A percentile compares a stretch with the other conserved stretches of the same genome.
phyloP scores from a whole-genome alignment of 1,284 basidiomycete genomes.

The Cutaneotrichosporon sp. region DNA sequence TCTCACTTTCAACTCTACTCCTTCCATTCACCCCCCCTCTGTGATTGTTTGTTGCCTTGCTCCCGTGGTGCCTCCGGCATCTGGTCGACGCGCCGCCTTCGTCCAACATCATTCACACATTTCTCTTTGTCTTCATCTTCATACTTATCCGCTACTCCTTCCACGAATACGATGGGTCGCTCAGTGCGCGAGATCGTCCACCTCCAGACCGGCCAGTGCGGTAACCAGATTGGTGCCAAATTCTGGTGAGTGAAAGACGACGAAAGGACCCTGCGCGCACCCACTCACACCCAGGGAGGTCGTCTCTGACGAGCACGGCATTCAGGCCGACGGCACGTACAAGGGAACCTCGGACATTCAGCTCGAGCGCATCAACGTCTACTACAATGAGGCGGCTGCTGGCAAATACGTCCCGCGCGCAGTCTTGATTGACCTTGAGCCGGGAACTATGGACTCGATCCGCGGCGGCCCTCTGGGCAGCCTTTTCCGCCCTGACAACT shows the following conservation, averaged over 20 bases:
- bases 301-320: constrained; percentile 95
- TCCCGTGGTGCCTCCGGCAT: no score
- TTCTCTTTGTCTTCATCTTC: not conserved
- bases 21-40: no score
- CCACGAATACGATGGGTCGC: constrained; percentile 18
- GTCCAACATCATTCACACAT: no score
- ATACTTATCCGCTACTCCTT: not conserved
- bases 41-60: no score
- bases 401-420: constrained; percentile 95
- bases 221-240: constrained; percentile 98
- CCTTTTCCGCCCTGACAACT: constrained; percentile 58
- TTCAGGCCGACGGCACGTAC: constrained; percentile 85
- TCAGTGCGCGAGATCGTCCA: constrained; percentile 91
- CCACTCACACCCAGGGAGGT: constrained; percentile 40
- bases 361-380: constrained; percentile 94
- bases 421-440: constrained; percentile 89
- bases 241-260: constrained; percentile 77
- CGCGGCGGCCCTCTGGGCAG: constrained; percentile 59
- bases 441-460: constrained; percentile 94
- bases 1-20: no score
- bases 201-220: constrained; percentile 93
- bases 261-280: not conserved
- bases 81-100: no score
- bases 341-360: constrained; percentile 91
- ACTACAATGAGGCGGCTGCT: constrained; percentile 84